Percentiles rank a stretch among this genome's conserved stretches.
phyloP scores from a whole-genome alignment of 805 yeast genomes.

The Candida nanaspora region DNA sequence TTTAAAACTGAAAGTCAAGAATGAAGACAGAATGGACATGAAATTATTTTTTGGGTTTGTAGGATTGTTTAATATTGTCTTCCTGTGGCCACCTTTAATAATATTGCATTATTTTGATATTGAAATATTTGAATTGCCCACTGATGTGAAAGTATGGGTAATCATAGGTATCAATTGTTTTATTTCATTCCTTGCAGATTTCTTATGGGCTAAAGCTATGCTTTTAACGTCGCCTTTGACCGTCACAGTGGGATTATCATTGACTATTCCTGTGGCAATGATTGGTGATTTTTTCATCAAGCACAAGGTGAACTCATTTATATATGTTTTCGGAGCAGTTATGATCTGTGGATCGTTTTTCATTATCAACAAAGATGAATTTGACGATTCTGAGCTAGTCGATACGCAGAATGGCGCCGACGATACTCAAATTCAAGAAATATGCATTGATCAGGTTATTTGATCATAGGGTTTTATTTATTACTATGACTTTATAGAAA shows the following conservation, averaged over 20 bases:
- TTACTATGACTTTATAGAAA: too few relatives aligned
- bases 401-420: neutral
- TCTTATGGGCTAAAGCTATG: conserved; percentile 95
- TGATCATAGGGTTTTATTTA: too few relatives aligned
- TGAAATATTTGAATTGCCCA: conserved; percentile 72
- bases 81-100: conserved; percentile 78
- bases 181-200: conserved; percentile 82
- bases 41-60: conserved; percentile 91
- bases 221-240: conserved; percentile 88
- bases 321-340: conserved; percentile 73
- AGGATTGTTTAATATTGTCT: conserved; percentile 69
- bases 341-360: conserved; percentile 79
- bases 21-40: conserved; percentile 74
- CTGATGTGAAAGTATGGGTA: conserved; percentile 37
- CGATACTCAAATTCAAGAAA: too few relatives aligned
- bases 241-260: conserved; percentile 89
- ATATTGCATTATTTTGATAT: conserved; percentile 54
- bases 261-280: conserved; percentile 94
- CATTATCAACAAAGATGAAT: conserved; percentile 73
- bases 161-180: conserved; percentile 60
- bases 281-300: conserved; percentile 78
- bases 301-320: conserved; percentile 48
- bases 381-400: conserved; percentile 37
- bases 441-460: too few relatives aligned
- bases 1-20: conserved; percentile 62